phyloP scores from a whole-genome alignment of 257 asterid species.

The Nyctanthes arbortristis region DNA sequence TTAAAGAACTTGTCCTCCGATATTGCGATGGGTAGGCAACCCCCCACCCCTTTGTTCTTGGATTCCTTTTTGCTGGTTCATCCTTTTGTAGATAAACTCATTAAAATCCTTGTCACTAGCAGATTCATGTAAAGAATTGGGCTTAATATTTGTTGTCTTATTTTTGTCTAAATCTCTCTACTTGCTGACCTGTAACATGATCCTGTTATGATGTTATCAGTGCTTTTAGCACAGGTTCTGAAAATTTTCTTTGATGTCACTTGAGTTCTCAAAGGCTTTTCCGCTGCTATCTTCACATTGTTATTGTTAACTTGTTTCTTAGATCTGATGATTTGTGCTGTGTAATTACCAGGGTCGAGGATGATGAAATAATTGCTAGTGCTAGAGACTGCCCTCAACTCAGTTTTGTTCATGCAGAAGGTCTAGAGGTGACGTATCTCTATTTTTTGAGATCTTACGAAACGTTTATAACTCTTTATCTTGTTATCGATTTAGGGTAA shows the following conservation, averaged over 20 bases:
- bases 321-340: conserved; percentile 10
- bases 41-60: background rate
- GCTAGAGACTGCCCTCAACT: conserved; percentile 87
- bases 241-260: no score
- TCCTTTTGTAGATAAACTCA: no score
- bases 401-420: conserved; percentile 72
- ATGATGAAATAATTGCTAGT: conserved; percentile 78
- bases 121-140: no score
- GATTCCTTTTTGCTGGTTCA: no score
- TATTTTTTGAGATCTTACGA: background rate
- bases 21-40: conserved; percentile 74
- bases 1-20: conserved; percentile 78
- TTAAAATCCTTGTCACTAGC: no score
- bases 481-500: background rate
- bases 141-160: no score
- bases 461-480: background rate
- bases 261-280: no score
- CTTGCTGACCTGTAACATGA: no score
- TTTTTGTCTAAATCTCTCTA: no score
- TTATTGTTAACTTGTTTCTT: conserved; percentile 8
- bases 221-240: no score
- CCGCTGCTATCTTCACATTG: no score
- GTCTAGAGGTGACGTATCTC: conserved; percentile 64
- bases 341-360: conserved; percentile 62
- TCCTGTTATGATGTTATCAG: no score